phyloP scores from a whole-genome alignment of 768 basidiomycete genomes.

The Xerocomus brunneocitrinus region DNA sequence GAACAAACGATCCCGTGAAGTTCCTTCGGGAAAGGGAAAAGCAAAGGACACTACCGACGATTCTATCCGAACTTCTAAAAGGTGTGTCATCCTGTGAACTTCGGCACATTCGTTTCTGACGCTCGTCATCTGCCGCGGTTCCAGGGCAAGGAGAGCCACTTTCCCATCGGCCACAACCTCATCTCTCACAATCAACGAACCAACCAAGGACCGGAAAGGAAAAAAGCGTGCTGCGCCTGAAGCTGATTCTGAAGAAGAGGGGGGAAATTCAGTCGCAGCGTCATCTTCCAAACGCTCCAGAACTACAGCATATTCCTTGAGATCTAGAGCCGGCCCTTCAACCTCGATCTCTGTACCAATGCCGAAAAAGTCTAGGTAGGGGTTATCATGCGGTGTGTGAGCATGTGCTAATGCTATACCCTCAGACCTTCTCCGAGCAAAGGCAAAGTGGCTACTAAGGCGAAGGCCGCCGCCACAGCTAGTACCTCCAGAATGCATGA shows the following conservation, averaged over 20 bases:
- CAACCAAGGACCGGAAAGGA: constrained; percentile 71
- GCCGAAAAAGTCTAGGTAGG: constrained; percentile 74
- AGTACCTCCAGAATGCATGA: constrained; percentile 62
- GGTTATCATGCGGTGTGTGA: constrained; percentile 4
- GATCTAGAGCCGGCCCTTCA: constrained; percentile 48
- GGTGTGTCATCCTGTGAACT: constrained; percentile 45
- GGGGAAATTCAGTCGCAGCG: constrained; percentile 36
- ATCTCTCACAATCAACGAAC: constrained; percentile 71
- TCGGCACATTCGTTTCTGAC: constrained; percentile 20
- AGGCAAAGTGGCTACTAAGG: constrained; percentile 57
- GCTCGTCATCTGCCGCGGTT: constrained; percentile 30
- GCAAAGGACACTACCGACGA: constrained; percentile 57
- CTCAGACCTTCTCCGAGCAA: constrained; percentile 48
- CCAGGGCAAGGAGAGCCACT: constrained; percentile 59
- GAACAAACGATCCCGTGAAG: constrained; percentile 51
- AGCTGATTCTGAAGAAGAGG: constrained; percentile 63
- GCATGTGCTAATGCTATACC: constrained; percentile 13
- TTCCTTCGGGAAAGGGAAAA: constrained; percentile 53
- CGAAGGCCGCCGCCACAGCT: constrained; percentile 51
- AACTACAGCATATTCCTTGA: constrained; percentile 61
- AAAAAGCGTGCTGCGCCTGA: constrained; percentile 90
- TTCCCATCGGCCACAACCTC: constrained; percentile 36
- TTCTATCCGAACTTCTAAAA: constrained; percentile 49
- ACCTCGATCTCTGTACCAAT: constrained; percentile 48
- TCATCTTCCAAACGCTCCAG: constrained; percentile 60